Base-by-base conservation (phyloP, 257 asterid genomes). In the Salvia rosmarinus region DNA sequence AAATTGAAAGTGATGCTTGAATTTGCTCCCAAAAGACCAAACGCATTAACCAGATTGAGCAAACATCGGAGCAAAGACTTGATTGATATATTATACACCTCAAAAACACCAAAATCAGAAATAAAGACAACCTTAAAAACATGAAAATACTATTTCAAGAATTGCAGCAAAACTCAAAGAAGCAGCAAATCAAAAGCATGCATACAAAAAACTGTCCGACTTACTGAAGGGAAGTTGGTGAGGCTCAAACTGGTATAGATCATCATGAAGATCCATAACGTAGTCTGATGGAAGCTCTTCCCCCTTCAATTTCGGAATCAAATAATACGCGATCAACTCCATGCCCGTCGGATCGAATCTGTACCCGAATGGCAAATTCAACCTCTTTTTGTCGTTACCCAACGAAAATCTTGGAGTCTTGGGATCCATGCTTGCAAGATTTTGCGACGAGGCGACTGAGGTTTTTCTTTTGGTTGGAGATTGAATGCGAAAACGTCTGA, bases 211-310 rank as follows among this genome's bases (percentile, higher is more conserved):
- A 3, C 6, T 3, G 0, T 4, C 37, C 37, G 6, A 34, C 62
- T 49, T 62, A 72, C 77, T 14, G 1, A 62, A 62, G 2, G 77
- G 65, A 72, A 72, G 46, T 20, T 51, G 56, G 25, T 9, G 3
- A 30, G 77, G 77, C 14, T 72, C 77, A 16, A 9, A 39, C 10
- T n/a, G 51, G 71, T 50, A 72, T 57, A 72, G 56, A 51, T 50
- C 71, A 51, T 50, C 55, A n/a, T n/a, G n/a, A 39, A 72, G 46
- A 63, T 50, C 43, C 34, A 4, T 2, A 21, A 72, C 5, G 4
- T 9, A n/a, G 13, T 51, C 2, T 3, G 35, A 9, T 9, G 65
- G 34, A 7, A 63, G 52, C 16, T 52, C 9, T 16, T 51, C 77
- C 25, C 71, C 64, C 65, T 50, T 50, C 9, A 63, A 5, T 51